Base-by-base conservation (phyloP, 495 filamentous ascomycete genomes). In the Parachaetomium inaequale region DNA sequence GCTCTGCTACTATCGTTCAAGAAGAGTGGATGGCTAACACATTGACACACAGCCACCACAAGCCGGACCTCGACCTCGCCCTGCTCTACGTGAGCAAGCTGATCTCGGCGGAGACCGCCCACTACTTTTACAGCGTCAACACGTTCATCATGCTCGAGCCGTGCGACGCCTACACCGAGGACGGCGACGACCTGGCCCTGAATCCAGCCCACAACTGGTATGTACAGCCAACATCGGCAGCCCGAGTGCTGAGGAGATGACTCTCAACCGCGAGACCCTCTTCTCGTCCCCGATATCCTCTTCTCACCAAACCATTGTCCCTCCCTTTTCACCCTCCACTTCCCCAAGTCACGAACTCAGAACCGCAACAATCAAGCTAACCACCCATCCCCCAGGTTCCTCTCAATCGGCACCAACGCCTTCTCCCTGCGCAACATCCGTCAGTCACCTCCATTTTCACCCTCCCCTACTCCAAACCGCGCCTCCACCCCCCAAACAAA, bases 111-210 rank as follows among this genome's bases (percentile, higher is more conserved):
- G n/a, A n/a, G 67, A 69, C 64, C 17, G 42, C 64, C 8, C 43
- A 53, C 49, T 29, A 54, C 29, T 51, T 69, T 1, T 69, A 66
- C 55, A 57, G 53, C 47, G 55, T 3, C 12, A 69, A 69, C 63
- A 64, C 64, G 15, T 69, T 69, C 25, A 25, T 45, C 49, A 61
- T 68, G 17, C 57, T 68, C 23, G 66, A 68, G 60, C 55, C 8
- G 25, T 65, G 66, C 47, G 66, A 65, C 34, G 42, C 52, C 29
- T 56, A 40, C 12, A 17, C 34, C 7, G 46, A 43, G 17, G 47
- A 61, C 0, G 8, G 25, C 29, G 19, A 45, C 25, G 46, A 63
- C 32, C 5, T 14, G 5, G n/a, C 34, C 2, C 34, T 8, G 3
- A 23, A 49, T 36, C 60, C 26, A 55, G 56, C 14, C 11, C 8